Conservation (phyloP, 371 early-diverging fungal species). For the Catenaria anguillulae region DNA sequence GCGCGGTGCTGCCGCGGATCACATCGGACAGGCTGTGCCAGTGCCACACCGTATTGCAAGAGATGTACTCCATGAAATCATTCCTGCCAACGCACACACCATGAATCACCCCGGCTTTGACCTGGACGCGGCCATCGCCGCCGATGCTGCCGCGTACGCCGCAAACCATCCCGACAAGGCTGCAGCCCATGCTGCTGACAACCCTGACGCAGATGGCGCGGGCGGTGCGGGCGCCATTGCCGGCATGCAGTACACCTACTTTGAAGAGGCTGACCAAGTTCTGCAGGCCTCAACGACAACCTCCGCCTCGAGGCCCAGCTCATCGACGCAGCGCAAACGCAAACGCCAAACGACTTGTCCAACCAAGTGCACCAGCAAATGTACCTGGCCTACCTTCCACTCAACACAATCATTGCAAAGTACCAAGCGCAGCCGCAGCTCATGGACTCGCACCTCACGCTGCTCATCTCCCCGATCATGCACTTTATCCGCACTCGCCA, state of each 20-base stretch:
- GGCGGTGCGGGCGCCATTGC: no score
- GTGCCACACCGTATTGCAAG: no score
- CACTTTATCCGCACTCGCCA: conserved; percentile 17
- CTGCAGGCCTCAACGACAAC: not conserved
- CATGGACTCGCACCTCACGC: conserved; percentile 69
- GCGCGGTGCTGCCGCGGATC: no score
- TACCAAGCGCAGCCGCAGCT: conserved; percentile 82
- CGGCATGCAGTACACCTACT: not conserved
- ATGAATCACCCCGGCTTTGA: no score
- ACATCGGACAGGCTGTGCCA: no score
- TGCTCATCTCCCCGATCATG: conserved; percentile 49
- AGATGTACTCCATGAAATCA: no score
- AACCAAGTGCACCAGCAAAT: not conserved
- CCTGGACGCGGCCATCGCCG: no score
- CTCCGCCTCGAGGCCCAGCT: not conserved
- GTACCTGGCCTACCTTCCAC: not conserved
- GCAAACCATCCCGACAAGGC: no score
- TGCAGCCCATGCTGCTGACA: no score
- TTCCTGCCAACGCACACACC: no score
- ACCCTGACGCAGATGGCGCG: no score
- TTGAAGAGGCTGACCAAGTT: not conserved
- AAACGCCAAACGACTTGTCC: not conserved
- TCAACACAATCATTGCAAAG: not conserved
- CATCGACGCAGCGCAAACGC: not conserved
- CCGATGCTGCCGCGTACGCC: no score